Base-by-base conservation (phyloP, 345 rosid species). In the Corymbia maculata region DNA sequence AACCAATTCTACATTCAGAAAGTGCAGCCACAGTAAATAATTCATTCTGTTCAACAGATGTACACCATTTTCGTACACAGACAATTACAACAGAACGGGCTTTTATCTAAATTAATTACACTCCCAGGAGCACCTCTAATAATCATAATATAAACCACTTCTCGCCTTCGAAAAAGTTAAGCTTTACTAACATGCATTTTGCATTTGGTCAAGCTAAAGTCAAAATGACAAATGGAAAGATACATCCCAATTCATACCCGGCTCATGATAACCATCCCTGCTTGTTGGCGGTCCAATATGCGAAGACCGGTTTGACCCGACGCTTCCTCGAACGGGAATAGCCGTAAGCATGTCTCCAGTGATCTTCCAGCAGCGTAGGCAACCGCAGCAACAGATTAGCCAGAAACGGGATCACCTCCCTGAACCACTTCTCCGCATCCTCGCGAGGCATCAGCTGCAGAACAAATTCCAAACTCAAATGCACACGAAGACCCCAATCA, bases 231-330 rank as follows among this genome's bases (percentile, higher is more conserved):
- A 64, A 64, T 19, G 79, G 42, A 64, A 28, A 85, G 50, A 12
- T 42, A 68, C 61, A 85, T 82, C 10, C 9, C 86, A 9, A 86
- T 21, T 64, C 52, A 89, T 88, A 96, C 99, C 98, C 96, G 98
- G 88, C 92, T 93, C 85, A 98, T 98, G 64, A 97, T 93, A 86
- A 95, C 98, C 8, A 95, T 89, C 90, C 99, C 98, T 51, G 94
- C 89, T 92, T 94, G 93, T 90, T 98, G 99, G 5, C 91, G 85
- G 88, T 90, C 90, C 89, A 98, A 90, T 86, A 97, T 59, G 6
- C 94, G 97, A 68, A 98, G 97, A 87, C 94, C 94, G 9, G 94
- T 89, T 89, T 86, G 85, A 91, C 79, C 50, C 87, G 91, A 42
- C 52, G 4, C 52, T 86, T 85, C 87, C 50, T 91, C 86, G 89